Evolutionary conservation across 2,329 filamentous ascomycete species (phyloP), one percentile per base, ranked within the genome.

Genomic region (Fusarium tanahbumbuense): DNA sequence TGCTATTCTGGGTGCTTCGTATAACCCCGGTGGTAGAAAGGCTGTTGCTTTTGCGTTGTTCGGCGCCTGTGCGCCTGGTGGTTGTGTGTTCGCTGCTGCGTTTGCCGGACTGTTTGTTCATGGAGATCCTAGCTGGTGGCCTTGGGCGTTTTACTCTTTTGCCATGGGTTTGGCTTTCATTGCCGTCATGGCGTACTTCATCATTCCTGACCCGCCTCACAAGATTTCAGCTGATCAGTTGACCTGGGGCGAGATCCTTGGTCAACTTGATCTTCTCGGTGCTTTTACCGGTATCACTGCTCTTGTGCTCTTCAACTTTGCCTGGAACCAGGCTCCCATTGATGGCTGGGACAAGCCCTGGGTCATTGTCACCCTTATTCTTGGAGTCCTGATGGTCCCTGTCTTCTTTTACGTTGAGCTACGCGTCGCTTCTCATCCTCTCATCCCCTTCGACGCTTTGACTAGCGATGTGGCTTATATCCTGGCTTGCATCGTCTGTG

Each of bases 241-340:
- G 59, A 57, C 40, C 2, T 69, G 60, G 30, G 16, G 45, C 6
- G 71, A 71, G 10, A 76, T 75, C 32, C 52, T 78, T 6, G 59
- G 66, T 2, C 76, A 78, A 13, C 75, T 85, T 6, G 84, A 85
- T 41, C 60, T 83, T 10, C 76, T 77, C 0, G 83, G 82, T 2
- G 80, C 79, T 0, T 32, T 78, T 2, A 72, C 79, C 1, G 89
- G 89, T 2, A 82, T 91, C 20, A 79, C 81, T 0, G 85, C 84
- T 0, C 79, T 92, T 25, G 81, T 90, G 0, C 80, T 92, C 20
- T 83, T 92, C 78, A 91, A 91, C 75, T 87, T 92, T 70, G 87
- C 89, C 1, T 91, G 88, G 87, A 91, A 90, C 62, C 88, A 92
- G 73, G 89, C 87, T 0, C 84, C 87, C 0, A 81, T 87, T 0